A percentile compares a stretch with the other conserved stretches of the same genome.
Evolutionary conservation across 1,284 basidiomycete species (phyloP).

Genomic region (Boletus semigastroideus): DNA sequence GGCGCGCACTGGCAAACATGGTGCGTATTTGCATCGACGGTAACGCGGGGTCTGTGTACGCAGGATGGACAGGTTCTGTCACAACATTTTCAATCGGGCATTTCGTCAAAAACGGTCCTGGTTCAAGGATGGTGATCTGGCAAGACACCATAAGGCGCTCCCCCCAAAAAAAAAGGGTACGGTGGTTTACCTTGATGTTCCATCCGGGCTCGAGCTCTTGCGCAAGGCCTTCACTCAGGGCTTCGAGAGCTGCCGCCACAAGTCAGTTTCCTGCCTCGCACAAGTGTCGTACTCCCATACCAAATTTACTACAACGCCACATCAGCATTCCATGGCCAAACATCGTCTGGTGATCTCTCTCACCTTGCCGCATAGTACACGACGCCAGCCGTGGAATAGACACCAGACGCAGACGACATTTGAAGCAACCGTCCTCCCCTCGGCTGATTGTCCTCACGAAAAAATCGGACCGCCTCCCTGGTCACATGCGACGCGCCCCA

Average conservation of each 20-base stretch:
- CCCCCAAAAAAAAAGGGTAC: too few species aligned
- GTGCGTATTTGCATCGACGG: conserved; percentile 1
- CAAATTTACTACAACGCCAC: too few species aligned
- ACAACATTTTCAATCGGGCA: conserved; percentile 1
- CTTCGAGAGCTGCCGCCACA: too few species aligned
- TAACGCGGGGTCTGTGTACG: conserved; percentile 14
- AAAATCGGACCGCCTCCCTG: conserved; percentile 24
- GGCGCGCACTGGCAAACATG: not conserved
- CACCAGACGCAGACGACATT: conserved; percentile 17
- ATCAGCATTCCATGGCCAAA: too few species aligned
- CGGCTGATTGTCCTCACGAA: conserved; percentile 27
- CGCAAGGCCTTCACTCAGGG: conserved; percentile 18
- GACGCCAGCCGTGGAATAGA: not conserved
- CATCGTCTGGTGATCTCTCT: too few species aligned
- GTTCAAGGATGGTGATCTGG: conserved; percentile 25
- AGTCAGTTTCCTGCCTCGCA: too few species aligned
- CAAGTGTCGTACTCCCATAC: too few species aligned
- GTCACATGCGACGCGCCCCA: conserved; percentile 35
- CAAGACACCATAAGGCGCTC: not conserved
- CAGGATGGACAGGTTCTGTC: conserved; percentile 12
- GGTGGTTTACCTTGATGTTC: conserved; percentile 25
- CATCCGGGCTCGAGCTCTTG: conserved; percentile 20
- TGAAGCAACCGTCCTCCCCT: conserved; percentile 26
- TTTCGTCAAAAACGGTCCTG: conserved; percentile 21
- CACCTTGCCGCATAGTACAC: conserved; percentile 11